Evolutionary conservation across 1,139 yeast species (phyloP), one percentile per base, ranked within the genome.

Genomic region (Zygosaccharomyces pseudobailii): DNA sequence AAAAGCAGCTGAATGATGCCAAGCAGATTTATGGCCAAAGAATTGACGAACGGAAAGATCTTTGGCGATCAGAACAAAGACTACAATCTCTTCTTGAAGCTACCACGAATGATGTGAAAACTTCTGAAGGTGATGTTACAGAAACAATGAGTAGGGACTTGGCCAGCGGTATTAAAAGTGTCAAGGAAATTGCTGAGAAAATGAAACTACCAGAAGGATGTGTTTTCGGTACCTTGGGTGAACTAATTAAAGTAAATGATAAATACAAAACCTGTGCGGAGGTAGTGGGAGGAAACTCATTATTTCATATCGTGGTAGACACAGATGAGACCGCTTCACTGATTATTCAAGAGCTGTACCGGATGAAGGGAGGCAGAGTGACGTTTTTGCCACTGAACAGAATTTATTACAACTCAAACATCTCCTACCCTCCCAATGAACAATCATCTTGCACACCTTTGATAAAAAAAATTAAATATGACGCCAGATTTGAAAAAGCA

Each of bases 311-410:
- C 34, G 94, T 92, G 13, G 97, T 92, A 13, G 96, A 89, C 60
- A 82, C 76, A 40, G 97, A 90, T 56, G 82, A 78, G 41, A 87
- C 96, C 0, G 97, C 97, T 0, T 74, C 88, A 4, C 62, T 76
- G 10, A 66, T 92, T 3, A 84, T 92, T 84, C 83, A 84, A 41
- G 94, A 87, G 60, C 71, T 92, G 50, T 74, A 75, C n/a, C 73
- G 86, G 45, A 79, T 78, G 48, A 81, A 79, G 53, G 74, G 81
- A 4, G 97, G 97, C 1, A 76, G 97, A 58, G 90, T 87, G 0
- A 88, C 97, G 0, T 89, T 92, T 59, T 82, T 92, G 70, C 97
- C 98, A 0, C 71, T 92, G 55, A 88, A 88, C 62, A 74, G 95
- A 55, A 62, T 90, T n/a, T 80, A 79, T 56, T 92, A 92, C 0